These are phyloP conservation scores for Hyaloscypha bicolor DNA, from an alignment of 495 filamentous ascomycete genomes.

Conservation along the genomic window DNA sequence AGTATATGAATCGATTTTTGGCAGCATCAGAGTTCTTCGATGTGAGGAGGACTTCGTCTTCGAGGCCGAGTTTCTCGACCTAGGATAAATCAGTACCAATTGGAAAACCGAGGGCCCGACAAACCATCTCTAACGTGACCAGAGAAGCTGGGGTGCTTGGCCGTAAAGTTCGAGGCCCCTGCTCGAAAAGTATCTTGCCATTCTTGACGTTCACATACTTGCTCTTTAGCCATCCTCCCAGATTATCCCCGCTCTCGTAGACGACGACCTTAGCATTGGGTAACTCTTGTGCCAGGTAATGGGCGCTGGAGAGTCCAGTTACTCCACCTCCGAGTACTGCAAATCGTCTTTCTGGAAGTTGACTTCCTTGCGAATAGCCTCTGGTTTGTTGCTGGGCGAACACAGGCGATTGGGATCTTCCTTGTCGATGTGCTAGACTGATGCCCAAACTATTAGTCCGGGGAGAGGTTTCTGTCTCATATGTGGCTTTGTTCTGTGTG, in stretches of 20 bases:
- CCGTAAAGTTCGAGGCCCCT: constrained; percentile 80
- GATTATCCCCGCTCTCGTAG: constrained; percentile 66
- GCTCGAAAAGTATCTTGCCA: constrained; percentile 72
- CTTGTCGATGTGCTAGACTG: background rate
- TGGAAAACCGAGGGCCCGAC: background rate
- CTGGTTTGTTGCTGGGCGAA: background rate
- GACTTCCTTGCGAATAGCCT: background rate
- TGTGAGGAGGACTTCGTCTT: constrained; percentile 62
- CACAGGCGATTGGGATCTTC: background rate
- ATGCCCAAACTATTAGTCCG: background rate
- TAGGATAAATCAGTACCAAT: constrained; percentile 37
- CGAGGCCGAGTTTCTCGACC: constrained; percentile 65
- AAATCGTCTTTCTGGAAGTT: constrained; percentile 37
- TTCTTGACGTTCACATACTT: constrained; percentile 57
- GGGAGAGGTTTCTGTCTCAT: background rate
- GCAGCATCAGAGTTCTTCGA: constrained; percentile 49
- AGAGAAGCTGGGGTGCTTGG: constrained; percentile 48
- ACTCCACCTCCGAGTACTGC: constrained; percentile 88
- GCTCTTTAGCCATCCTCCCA: constrained; percentile 87
- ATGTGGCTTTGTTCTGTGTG: background rate
- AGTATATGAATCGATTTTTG: constrained; percentile 83
- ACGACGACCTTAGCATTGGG: constrained; percentile 66
- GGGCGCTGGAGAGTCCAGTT: constrained; percentile 82
- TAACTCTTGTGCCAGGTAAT: constrained; percentile 64
- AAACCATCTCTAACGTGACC: constrained; percentile 60